phyloP scores from a whole-genome alignment of 2,329 filamentous ascomycete species.

The Fusarium coicis region DNA sequence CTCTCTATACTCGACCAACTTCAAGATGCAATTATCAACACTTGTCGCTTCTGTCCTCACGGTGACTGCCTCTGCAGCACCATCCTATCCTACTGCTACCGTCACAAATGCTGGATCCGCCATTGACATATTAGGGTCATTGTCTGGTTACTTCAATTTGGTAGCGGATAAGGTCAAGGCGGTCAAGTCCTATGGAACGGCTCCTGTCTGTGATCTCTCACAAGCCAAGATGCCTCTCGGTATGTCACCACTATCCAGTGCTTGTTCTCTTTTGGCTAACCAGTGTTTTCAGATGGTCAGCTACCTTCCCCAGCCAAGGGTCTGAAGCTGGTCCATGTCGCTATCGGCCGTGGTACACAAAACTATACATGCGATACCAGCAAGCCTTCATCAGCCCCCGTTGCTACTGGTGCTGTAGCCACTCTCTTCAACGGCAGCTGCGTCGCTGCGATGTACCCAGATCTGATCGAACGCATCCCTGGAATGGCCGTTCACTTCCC shows the following conservation, averaged over 20 bases:
- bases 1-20: conserved; percentile 15
- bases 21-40: conserved; percentile 63
- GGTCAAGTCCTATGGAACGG: conserved; percentile 53
- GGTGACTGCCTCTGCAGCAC: conserved; percentile 59
- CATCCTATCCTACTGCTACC: conserved; percentile 53
- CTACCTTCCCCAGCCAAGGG: conserved; percentile 71
- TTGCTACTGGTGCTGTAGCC: conserved; percentile 78
- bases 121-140: conserved; percentile 54
- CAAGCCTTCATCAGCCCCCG: conserved; percentile 70
- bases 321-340: conserved; percentile 78
- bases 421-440: conserved; percentile 91
- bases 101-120: conserved; percentile 52
- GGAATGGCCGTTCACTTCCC: conserved; percentile 75
- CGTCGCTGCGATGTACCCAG: conserved; percentile 75
- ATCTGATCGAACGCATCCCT: conserved; percentile 72
- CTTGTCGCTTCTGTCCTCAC: conserved; percentile 58
- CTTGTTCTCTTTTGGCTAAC: conserved; percentile 20
- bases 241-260: conserved; percentile 47
- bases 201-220: conserved; percentile 65
- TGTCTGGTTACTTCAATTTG: conserved; percentile 71
- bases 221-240: conserved; percentile 62
- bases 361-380: conserved; percentile 87
- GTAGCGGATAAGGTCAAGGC: conserved; percentile 65
- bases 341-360: conserved; percentile 87
- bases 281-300: conserved; percentile 48